These are phyloP conservation scores for Termitomyces sp. DNA, from an alignment of 768 basidiomycete species.

Conservation along the genomic window DNA sequence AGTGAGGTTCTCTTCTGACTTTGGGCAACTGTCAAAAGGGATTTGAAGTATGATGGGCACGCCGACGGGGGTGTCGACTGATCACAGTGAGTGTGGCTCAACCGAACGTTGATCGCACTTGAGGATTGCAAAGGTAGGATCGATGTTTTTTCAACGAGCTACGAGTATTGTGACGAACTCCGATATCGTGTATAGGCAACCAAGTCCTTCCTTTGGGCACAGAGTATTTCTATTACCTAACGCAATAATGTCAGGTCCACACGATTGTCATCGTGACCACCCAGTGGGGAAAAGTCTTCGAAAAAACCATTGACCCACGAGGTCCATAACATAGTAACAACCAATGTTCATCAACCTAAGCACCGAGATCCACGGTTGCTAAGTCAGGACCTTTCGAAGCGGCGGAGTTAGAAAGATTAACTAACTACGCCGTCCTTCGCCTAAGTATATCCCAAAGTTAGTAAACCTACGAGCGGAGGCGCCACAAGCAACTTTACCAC, in stretches of 20 bases:
- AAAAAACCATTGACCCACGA: background rate
- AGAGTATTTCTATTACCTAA: background rate
- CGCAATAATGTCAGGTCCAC: too few relatives aligned
- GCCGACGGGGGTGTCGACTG: too few relatives aligned
- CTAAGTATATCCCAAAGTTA: background rate
- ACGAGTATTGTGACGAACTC: background rate
- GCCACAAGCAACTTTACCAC: constrained; percentile 11
- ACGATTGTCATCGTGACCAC: background rate
- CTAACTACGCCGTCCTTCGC: background rate
- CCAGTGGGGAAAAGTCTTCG: background rate
- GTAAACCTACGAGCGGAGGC: background rate
- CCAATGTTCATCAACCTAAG: too few relatives aligned
- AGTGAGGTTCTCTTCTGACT: too few relatives aligned
- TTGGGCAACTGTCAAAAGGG: too few relatives aligned
- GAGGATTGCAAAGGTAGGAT: background rate
- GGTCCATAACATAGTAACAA: background rate
- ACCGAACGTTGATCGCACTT: background rate
- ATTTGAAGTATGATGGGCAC: background rate
- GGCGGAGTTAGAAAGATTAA: background rate
- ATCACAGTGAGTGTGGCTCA: background rate
- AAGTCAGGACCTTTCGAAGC: background rate
- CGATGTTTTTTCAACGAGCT: background rate
- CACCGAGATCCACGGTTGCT: background rate
- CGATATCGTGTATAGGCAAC: background rate
- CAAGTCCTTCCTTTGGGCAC: background rate